phyloP scores from a whole-genome alignment of 768 basidiomycete genomes.

The Serendipita sp. region DNA sequence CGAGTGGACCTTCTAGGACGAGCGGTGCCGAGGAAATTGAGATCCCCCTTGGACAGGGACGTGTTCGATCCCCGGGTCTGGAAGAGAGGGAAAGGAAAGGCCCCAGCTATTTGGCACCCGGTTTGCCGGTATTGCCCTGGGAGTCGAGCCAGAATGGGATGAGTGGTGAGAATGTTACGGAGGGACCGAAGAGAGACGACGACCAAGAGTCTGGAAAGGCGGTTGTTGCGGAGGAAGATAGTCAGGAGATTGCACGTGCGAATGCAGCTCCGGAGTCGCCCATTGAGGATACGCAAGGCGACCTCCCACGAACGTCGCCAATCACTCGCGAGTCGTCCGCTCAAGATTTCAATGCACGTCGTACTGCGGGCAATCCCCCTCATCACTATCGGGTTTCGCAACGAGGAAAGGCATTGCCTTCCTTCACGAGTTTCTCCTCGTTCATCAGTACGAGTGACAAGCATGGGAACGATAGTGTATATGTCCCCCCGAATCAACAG shows the following conservation, averaged over 20 bases:
- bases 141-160: too few species aligned
- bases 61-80: too few species aligned
- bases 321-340: background rate
- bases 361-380: background rate
- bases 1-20: too few species aligned
- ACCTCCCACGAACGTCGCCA: background rate
- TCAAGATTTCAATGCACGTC: background rate
- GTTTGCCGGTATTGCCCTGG: too few species aligned
- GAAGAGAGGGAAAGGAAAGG: too few species aligned
- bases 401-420: background rate
- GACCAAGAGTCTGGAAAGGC: too few species aligned
- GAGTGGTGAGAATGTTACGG: too few species aligned
- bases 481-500: background rate
- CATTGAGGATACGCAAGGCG: background rate
- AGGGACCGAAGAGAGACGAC: too few species aligned
- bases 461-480: background rate
- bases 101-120: too few species aligned
- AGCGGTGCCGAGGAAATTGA: too few species aligned
- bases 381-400: background rate
- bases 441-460: background rate
- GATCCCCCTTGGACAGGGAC: too few species aligned
- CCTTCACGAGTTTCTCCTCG: background rate
- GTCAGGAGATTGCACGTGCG: background rate
- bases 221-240: too few species aligned
- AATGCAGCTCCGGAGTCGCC: background rate